phyloP scores from a whole-genome alignment of 2,329 filamentous ascomycete species.

The Tolypocladium ophioglossoides region DNA sequence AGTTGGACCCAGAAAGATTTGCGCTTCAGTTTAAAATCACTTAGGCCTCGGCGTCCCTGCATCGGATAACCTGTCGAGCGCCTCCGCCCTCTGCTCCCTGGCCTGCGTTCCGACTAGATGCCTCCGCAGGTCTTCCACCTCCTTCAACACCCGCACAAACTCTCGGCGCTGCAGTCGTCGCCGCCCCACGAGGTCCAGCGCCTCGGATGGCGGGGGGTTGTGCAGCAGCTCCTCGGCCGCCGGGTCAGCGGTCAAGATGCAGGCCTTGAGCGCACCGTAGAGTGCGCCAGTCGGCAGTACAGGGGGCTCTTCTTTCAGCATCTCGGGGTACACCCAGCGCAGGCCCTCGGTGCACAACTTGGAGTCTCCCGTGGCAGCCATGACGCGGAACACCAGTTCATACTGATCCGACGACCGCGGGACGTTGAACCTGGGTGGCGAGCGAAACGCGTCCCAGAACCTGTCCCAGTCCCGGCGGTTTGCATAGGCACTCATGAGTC shows the following conservation, averaged over 20 bases:
- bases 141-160: slow-evolving; percentile 19
- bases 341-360: slow-evolving; percentile 34
- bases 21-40: background rate
- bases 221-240: slow-evolving; percentile 24
- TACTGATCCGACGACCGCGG: slow-evolving; percentile 45
- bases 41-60: background rate
- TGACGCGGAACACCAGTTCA: slow-evolving; percentile 35
- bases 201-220: slow-evolving; percentile 5
- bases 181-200: slow-evolving; percentile 6
- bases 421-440: slow-evolving; percentile 37
- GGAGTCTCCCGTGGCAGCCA: slow-evolving; percentile 33
- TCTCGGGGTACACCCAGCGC: slow-evolving; percentile 46
- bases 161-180: slow-evolving; percentile 18
- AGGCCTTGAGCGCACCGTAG: slow-evolving; percentile 37
- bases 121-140: slow-evolving; percentile 16
- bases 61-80: slow-evolving; percentile 4
- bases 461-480: slow-evolving; percentile 36
- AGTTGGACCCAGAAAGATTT: background rate
- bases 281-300: slow-evolving; percentile 35
- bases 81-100: slow-evolving; percentile 7
- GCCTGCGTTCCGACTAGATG: slow-evolving; percentile 5
- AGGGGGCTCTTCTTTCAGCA: slow-evolving; percentile 42
- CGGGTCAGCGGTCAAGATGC: slow-evolving; percentile 45
- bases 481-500: slow-evolving; percentile 36
- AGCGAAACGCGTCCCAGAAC: slow-evolving; percentile 52